These are phyloP conservation scores for Wickerhamiella sorbophila DNA, from an alignment of 805 yeast genomes.

Conservation along the genomic window DNA sequence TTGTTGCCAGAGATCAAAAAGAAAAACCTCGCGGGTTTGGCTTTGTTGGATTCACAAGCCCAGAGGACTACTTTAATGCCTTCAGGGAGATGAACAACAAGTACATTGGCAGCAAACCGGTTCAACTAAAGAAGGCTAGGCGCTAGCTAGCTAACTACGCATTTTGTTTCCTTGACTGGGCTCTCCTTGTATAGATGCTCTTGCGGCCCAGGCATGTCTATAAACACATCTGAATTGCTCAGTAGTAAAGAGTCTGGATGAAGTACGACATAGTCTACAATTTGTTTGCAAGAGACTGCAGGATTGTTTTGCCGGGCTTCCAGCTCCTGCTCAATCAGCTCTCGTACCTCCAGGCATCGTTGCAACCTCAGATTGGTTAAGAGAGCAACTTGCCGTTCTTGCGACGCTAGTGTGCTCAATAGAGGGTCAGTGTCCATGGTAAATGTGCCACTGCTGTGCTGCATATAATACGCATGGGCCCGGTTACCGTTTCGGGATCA, in stretches of 20 bases:
- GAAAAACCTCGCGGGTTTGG: conserved; percentile 52
- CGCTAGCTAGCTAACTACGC: background rate
- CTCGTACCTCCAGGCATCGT: conserved; percentile 1
- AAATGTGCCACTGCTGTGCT: too few species aligned
- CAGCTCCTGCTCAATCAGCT: background rate
- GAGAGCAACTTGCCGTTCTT: conserved; percentile 1
- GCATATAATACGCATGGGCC: too few species aligned
- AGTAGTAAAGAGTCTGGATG: background rate
- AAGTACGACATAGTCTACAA: background rate
- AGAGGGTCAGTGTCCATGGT: background rate
- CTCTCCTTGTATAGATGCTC: too few species aligned
- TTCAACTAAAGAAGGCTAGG: conserved; percentile 47
- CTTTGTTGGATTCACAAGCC: conserved; percentile 49
- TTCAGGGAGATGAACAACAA: conserved; percentile 67
- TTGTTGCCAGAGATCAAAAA: conserved; percentile 41
- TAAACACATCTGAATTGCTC: too few species aligned
- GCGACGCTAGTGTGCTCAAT: background rate
- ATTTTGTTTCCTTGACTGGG: too few species aligned
- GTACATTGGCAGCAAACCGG: conserved; percentile 61
- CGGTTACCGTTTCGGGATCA: too few species aligned
- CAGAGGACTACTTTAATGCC: conserved; percentile 56
- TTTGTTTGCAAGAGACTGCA: background rate
- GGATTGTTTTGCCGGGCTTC: conserved; percentile 3
- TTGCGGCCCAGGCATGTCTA: background rate
- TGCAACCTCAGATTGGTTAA: background rate